Base-by-base conservation (phyloP, 2,329 filamentous ascomycete species). In the Stagonosporopsis rhizophila region DNA sequence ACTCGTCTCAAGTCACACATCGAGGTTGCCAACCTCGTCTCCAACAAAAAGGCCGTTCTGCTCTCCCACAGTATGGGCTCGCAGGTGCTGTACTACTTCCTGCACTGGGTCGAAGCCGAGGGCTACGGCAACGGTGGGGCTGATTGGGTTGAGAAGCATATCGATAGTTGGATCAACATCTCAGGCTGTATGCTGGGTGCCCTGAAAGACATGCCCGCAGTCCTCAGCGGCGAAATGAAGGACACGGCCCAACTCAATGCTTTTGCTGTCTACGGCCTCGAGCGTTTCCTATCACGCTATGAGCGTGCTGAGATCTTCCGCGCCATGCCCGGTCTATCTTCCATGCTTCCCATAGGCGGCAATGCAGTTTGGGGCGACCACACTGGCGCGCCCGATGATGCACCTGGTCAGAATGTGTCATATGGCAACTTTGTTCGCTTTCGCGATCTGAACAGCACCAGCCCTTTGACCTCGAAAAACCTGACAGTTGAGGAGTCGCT, bases 111-210 rank as follows among this genome's bases (percentile, higher is more conserved):
- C 1, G 91, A 96, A 49, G 84, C 89, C 2, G 82, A 87, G 49
- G 91, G 91, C 5, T 80, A 88, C 61, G 95, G 95, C 4, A 86
- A 87, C 19, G 94, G 92, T 1, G 94, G 95, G 1, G 83, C 88
- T 34, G 84, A 87, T 49, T 99, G 95, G 95, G 94, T 99, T 0
- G 93, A 99, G 56, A 85, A 84, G 17, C 85, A 97, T 71, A 82
- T 99, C 47, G 95, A 96, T 64, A 90, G 91, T 2, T 99, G 96
- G 93, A 96, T 99, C 80, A 99, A 99, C 74, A 92, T 99, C 68
- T 95, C 90, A 64, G 95, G 95, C 6, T 99, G 94, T 77, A 97
- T 99, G 94, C 87, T 99, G 6, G 95, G 95, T 14, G 92, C 95
- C 2, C 82, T 92, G 55, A 99, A 99, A 78, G 94, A 90, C 56